A percentile compares a stretch with the other conserved stretches of the same genome.
phyloP scores from a whole-genome alignment of 192 early-diverging fungal genomes.

The Endogone sp. region DNA sequence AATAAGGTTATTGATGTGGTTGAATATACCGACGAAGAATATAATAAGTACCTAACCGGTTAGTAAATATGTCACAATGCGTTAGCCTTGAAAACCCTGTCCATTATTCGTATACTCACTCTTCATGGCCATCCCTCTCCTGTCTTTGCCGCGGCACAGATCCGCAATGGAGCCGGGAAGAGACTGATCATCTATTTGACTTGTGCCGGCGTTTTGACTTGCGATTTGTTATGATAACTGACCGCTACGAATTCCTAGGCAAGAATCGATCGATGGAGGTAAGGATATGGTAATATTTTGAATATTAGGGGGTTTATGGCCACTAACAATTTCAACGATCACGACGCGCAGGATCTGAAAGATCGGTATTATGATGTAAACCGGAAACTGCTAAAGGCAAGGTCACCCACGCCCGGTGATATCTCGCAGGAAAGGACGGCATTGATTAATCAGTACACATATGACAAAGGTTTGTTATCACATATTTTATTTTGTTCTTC shows the following conservation, averaged over 20 bases:
- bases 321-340: background rate
- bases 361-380: conserved; percentile 78
- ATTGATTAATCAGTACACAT: conserved; percentile 33
- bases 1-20: conserved; percentile 67
- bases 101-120: too few relatives aligned
- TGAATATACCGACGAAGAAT: conserved; percentile 82
- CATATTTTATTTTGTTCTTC: background rate
- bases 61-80: background rate
- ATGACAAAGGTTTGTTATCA: conserved; percentile 34
- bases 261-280: conserved; percentile 45
- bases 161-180: conserved; percentile 74
- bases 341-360: conserved; percentile 68
- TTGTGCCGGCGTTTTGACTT: conserved; percentile 75
- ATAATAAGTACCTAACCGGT: conserved; percentile 66
- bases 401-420: conserved; percentile 28
- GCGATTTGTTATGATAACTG: conserved; percentile 79
- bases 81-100: too few relatives aligned
- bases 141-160: conserved; percentile 29
- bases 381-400: conserved; percentile 56
- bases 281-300: conserved; percentile 5
- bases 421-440: conserved; percentile 20
- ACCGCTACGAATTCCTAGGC: conserved; percentile 66
- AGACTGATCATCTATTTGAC: conserved; percentile 80
- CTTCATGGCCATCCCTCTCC: background rate
- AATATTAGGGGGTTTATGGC: background rate